Base-by-base conservation (phyloP, 140 eudicot genomes). In the Cichorium intybus region DNA sequence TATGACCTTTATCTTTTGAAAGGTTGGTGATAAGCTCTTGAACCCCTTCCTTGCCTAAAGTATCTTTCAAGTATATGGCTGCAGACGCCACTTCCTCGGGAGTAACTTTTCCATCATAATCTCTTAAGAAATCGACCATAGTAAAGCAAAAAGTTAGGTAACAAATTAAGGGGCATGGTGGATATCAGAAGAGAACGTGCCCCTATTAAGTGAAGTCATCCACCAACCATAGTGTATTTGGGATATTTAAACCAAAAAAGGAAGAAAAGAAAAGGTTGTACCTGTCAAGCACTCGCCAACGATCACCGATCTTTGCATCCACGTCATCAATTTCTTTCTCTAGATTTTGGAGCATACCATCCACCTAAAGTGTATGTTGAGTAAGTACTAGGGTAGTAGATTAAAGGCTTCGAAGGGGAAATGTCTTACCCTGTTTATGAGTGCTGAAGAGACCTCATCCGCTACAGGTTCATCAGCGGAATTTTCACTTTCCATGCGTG, bases 241-340 rank as follows among this genome's bases (percentile, higher is more conserved):
- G 31, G 6, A 8, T 34, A 7, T 0, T 34, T 5, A 23, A 7
- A 11, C 22, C 0, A 39, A 15, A 46, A 17, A 2, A 24, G 28
- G 1, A n/a, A 68, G 14, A 18, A 33, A 7, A 52, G 24, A 57
- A 6, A 31, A 31, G 8, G 7, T 7, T 46, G 64, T 37, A 86
- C 97, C 83, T 79, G 81, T 89, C 97, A 72, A 89, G 97, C 24
- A 89, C 69, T 71, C 86, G 87, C 89, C 91, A 86, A 16, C 87
- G 87, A 65, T 89, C 95, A 54, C 97, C 97, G 62, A 89, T 86
- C 71, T 86, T 86, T 39, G 95, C 95, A 81, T 89, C 97, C 57
- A 89, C 97, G 61, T 83, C 97, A 81, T 89, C 97, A 55, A 89
- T 86, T 75, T 89, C 97, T 63, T 89, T 89, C 78, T 89, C 97